phyloP scores from a whole-genome alignment of 345 rosid species.

The Lepidium aucheri region DNA sequence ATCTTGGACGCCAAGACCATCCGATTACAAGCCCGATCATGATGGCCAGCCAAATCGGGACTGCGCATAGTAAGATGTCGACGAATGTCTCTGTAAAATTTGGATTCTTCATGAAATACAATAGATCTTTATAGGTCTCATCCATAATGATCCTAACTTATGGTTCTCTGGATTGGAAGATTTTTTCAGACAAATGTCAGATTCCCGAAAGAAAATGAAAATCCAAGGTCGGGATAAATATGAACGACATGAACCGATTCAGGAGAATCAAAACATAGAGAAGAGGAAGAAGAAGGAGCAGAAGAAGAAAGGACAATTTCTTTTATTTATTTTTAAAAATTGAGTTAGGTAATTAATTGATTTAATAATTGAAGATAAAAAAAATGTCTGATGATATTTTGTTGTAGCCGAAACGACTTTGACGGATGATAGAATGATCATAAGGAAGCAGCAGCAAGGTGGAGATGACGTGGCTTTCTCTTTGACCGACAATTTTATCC shows the following conservation, averaged over 20 bases:
- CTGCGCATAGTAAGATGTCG: slow-evolving; percentile 91
- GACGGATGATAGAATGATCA: slow-evolving; percentile 6
- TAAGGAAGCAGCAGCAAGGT: not conserved
- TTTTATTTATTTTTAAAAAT: not conserved
- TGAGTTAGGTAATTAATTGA: slow-evolving; percentile 6
- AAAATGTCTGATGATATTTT: not conserved
- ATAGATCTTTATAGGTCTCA: slow-evolving; percentile 53
- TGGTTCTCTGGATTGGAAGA: not conserved
- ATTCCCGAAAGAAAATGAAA: slow-evolving; percentile 1
- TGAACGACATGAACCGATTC: not conserved
- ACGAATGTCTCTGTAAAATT: slow-evolving; percentile 79
- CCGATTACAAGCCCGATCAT: slow-evolving; percentile 95
- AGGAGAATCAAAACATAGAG: slow-evolving; percentile 7
- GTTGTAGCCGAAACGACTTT: slow-evolving; percentile 11
- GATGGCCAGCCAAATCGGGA: slow-evolving; percentile 96
- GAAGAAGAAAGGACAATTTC: not conserved
- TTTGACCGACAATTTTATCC: slow-evolving; percentile 2
- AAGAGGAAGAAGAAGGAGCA: slow-evolving; percentile 2
- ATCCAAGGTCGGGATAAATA: not conserved
- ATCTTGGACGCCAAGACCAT: slow-evolving; percentile 98
- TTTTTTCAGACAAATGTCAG: not conserved
- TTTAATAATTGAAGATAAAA: not conserved
- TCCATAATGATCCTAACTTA: slow-evolving; percentile 46
- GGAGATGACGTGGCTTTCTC: slow-evolving; percentile 16
- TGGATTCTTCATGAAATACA: slow-evolving; percentile 57